A percentile compares a stretch with the other conserved stretches of the same genome.
phyloP scores from a whole-genome alignment of 2,329 filamentous ascomycete genomes.

The Beauveria sp. region DNA sequence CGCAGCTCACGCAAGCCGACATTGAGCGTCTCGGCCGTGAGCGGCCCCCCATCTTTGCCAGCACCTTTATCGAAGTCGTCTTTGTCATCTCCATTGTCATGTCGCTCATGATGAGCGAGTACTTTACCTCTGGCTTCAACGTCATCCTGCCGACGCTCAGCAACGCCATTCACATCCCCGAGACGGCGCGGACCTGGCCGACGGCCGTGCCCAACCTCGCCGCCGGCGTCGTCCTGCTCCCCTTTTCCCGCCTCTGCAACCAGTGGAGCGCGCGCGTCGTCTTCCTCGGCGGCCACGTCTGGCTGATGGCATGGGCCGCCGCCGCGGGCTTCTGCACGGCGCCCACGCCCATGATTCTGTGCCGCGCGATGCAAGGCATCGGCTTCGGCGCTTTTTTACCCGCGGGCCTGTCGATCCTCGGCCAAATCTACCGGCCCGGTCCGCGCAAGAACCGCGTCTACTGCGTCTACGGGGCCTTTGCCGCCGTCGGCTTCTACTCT shows the following conservation, averaged over 20 bases:
- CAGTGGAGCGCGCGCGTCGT: slow-evolving; percentile 49
- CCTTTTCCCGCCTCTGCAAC: slow-evolving; percentile 49
- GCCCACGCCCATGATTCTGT: slow-evolving; percentile 58
- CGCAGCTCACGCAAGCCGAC: slow-evolving; percentile 16
- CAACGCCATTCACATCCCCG: slow-evolving; percentile 54
- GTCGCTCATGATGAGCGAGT: slow-evolving; percentile 14
- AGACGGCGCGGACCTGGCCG: slow-evolving; percentile 52
- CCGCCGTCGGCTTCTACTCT: slow-evolving; percentile 50
- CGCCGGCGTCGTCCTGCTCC: slow-evolving; percentile 47
- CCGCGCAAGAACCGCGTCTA: slow-evolving; percentile 64
- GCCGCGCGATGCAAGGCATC: slow-evolving; percentile 60
- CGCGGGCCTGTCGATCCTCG: slow-evolving; percentile 61
- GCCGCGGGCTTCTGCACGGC: slow-evolving; percentile 57
- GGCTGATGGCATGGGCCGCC: slow-evolving; percentile 58
- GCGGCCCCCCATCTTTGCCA: slow-evolving; percentile 45
- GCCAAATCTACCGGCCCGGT: slow-evolving; percentile 60
- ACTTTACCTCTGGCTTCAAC: slow-evolving; percentile 15
- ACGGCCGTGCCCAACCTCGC: slow-evolving; percentile 50
- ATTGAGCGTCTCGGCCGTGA: slow-evolving; percentile 52
- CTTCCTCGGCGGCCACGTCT: slow-evolving; percentile 45
- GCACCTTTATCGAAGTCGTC: slow-evolving; percentile 43
- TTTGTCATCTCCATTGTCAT: slow-evolving; percentile 31
- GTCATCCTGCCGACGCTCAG: slow-evolving; percentile 56
- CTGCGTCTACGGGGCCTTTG: slow-evolving; percentile 50
- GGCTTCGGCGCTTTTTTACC: slow-evolving; percentile 63